Evolutionary conservation across 805 yeast genomes (phyloP).

Genomic region (Candida adriatica): DNA sequence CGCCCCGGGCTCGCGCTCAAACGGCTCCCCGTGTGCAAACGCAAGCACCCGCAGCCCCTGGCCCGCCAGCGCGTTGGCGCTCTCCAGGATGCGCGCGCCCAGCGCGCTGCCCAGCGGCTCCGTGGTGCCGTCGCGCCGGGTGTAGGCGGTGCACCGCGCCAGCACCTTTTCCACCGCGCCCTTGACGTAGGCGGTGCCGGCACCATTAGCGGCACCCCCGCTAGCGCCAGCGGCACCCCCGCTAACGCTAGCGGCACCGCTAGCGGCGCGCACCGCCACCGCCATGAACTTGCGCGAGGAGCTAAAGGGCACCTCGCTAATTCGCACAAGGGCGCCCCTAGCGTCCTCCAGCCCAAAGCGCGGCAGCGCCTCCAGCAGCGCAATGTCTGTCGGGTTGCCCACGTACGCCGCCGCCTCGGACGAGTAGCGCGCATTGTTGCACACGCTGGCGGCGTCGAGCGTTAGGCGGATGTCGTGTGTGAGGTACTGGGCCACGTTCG

Average conservation of each 20-base stretch:
- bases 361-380: slow-evolving; percentile 67
- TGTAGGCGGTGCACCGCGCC: slow-evolving; percentile 50
- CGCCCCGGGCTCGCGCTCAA: slow-evolving; percentile 42
- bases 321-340: slow-evolving; percentile 53
- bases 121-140: slow-evolving; percentile 50
- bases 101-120: slow-evolving; percentile 51
- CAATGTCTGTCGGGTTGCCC: slow-evolving; percentile 95
- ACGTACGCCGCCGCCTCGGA: slow-evolving; percentile 61
- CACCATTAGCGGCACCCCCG: slow-evolving; percentile 48
- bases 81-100: slow-evolving; percentile 39
- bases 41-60: slow-evolving; percentile 86
- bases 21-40: slow-evolving; percentile 51
- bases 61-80: slow-evolving; percentile 61
- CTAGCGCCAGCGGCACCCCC: slow-evolving; percentile 88
- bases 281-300: slow-evolving; percentile 89
- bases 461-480: slow-evolving; percentile 49
- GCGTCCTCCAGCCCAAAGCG: slow-evolving; percentile 67
- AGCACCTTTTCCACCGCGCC: slow-evolving; percentile 86
- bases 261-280: slow-evolving; percentile 56
- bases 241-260: slow-evolving; percentile 49
- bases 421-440: slow-evolving; percentile 70
- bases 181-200: slow-evolving; percentile 65
- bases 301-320: slow-evolving; percentile 76
- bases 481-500: slow-evolving; percentile 42
- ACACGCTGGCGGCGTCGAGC: slow-evolving; percentile 61